Conservation (phyloP, 1,284 basidiomycete species). For the Cryptococcus floricola region DNA sequence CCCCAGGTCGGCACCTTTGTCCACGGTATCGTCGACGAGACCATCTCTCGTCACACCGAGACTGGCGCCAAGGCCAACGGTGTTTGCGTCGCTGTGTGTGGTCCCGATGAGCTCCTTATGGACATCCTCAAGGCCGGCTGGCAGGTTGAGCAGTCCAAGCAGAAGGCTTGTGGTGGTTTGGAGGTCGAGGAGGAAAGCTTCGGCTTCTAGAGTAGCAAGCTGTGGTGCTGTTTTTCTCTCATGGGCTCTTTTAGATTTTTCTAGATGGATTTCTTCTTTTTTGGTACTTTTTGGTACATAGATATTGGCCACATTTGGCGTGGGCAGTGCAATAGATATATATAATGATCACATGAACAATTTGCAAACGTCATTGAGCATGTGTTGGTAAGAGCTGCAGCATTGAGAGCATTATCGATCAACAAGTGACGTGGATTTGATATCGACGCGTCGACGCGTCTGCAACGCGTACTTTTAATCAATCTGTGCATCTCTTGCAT, state of each 20-base stretch:
- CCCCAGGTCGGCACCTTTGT: constrained; percentile 29
- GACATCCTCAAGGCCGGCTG: constrained; percentile 27
- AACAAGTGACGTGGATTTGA: too few species aligned
- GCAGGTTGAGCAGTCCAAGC: constrained; percentile 23
- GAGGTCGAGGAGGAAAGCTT: constrained; percentile 45
- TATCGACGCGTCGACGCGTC: too few species aligned
- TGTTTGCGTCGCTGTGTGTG: constrained; percentile 39
- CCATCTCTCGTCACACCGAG: constrained; percentile 17
- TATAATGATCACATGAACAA: not conserved
- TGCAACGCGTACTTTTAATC: too few species aligned
- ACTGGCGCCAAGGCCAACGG: constrained; percentile 24
- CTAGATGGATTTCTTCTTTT: not conserved
- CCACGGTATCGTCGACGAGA: constrained; percentile 24
- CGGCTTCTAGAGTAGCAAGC: constrained; percentile 22
- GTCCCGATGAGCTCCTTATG: constrained; percentile 36
- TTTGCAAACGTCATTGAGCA: too few species aligned
- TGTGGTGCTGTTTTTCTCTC: not conserved
- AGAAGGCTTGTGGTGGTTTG: constrained; percentile 32
- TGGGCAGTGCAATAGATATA: not conserved
- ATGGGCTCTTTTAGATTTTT: too few species aligned
- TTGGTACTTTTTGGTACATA: not conserved
- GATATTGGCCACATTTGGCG: not conserved
- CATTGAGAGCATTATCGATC: too few species aligned
- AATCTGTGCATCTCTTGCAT: not conserved
- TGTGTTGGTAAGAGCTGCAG: too few species aligned